Evolutionary conservation across 208 protist genomes (phyloP), one percentile per base, ranked within the genome.

Genomic region (Novymonas esmeraldas): DNA sequence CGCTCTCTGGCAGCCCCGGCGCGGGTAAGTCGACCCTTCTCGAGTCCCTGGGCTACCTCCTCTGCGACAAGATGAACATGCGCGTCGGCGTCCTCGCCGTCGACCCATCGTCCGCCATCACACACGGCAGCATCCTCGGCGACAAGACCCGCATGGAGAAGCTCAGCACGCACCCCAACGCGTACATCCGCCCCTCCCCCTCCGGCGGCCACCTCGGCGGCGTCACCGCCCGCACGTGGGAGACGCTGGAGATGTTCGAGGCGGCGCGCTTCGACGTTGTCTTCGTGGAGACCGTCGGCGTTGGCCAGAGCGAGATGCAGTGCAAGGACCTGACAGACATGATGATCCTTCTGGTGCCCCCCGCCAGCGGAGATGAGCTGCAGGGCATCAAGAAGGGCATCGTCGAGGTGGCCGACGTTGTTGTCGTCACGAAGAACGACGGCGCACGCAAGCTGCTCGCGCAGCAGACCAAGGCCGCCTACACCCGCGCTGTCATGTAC

Each of bases 251-350:
- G 26, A 67, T 99, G 36, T 96, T 97, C 70, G 97, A 99, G 73
- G 81, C 71, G 5, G 93, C 92, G 1, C 90, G 87, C 4, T 98
- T 96, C 62, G 91, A 98, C 44, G 82, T 90, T 1, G 71, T 98
- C 20, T 66, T 99, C n/a, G 79, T 99, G 2, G 98, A 99, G 44
- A 99, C 98, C 9, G 97, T 99, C 29, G 98, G 98, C 20, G 98
- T 99, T 1, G 97, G 97, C 6, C 90, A 97, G 77, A 89, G 78
- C 38, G 93, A 93, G 50, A 88, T 82, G 14, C 82, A 78, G 18
- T 97, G 96, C 10, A 90, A 87, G 13, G 80, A 97, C 34, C 81
- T 98, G 59, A 93, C 95, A 0, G 97, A 99, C 70, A 73, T 97
- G 54, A 97, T 98, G 66, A 46, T 95, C 7, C 72, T 99, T 18